Conservation (phyloP, 108 stramenopile genomes). For the Cyclotella cryptica region DNA sequence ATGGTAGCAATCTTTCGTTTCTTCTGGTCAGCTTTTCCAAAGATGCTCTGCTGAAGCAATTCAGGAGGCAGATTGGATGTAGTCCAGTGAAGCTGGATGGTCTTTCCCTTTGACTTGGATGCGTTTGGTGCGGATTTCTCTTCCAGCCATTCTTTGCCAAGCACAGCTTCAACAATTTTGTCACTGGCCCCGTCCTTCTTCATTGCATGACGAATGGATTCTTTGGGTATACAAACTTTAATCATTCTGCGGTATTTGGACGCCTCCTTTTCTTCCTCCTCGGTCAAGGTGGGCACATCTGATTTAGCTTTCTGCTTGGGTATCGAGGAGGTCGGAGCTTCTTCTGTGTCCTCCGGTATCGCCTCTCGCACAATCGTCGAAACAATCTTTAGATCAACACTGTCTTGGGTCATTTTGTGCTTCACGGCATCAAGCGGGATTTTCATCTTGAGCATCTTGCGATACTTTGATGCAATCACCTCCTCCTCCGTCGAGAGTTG, state of each 20-base stretch:
- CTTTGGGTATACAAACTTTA: conserved; percentile 74
- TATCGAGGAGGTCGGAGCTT: background rate
- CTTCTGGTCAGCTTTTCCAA: conserved; percentile 54
- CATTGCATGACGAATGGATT: conserved; percentile 78
- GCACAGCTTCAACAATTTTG: conserved; percentile 73
- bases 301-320: conserved; percentile 19
- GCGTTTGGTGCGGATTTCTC: conserved; percentile 10
- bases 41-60: conserved; percentile 65
- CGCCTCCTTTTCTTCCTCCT: conserved; percentile 68
- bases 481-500: conserved; percentile 43
- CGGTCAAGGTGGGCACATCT: conserved; percentile 39
- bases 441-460: conserved; percentile 59
- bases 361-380: conserved; percentile 50
- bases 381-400: conserved; percentile 39
- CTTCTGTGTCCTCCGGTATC: conserved; percentile 47
- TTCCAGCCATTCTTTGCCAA: conserved; percentile 57
- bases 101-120: conserved; percentile 37
- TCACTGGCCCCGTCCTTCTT: conserved; percentile 71
- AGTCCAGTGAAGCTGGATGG: conserved; percentile 83
- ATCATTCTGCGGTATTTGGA: conserved; percentile 72
- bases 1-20: conserved; percentile 51
- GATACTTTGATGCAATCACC: conserved; percentile 51
- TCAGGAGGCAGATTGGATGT: conserved; percentile 63
- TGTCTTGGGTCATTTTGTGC: conserved; percentile 53
- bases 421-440: conserved; percentile 49